Percentiles rank a stretch among this genome's conserved stretches.
Evolutionary conservation across 2,329 filamentous ascomycete species (phyloP).

Genomic region (Parafenestella ontariensis): DNA sequence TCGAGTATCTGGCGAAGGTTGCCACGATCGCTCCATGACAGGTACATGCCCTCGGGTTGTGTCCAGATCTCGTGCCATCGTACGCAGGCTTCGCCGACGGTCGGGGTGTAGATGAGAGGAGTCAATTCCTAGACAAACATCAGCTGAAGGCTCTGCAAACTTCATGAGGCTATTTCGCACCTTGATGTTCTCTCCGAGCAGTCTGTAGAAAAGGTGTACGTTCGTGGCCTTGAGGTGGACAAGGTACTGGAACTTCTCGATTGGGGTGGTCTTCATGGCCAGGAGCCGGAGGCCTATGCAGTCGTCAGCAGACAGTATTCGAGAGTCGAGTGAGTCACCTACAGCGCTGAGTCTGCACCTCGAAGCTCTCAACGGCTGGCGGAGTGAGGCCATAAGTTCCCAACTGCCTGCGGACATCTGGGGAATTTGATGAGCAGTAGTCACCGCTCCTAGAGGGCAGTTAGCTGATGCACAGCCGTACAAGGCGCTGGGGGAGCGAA

Average conservation of each 20-base stretch:
- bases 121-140: slow-evolving; percentile 69
- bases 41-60: slow-evolving; percentile 91
- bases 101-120: slow-evolving; percentile 85
- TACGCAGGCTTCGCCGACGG: slow-evolving; percentile 94
- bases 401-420: slow-evolving; percentile 59
- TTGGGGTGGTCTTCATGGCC: slow-evolving; percentile 69
- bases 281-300: slow-evolving; percentile 77
- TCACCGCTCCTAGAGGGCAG: slow-evolving; percentile 49
- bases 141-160: slow-evolving; percentile 36
- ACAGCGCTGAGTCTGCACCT: slow-evolving; percentile 60
- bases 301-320: slow-evolving; percentile 32
- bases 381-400: slow-evolving; percentile 61
- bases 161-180: slow-evolving; percentile 33
- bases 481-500: slow-evolving; percentile 23
- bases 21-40: slow-evolving; percentile 92
- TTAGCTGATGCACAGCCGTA: slow-evolving; percentile 17
- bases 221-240: slow-evolving; percentile 77
- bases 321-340: slow-evolving; percentile 40
- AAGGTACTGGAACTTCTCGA: slow-evolving; percentile 87
- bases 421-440: slow-evolving; percentile 58
- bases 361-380: slow-evolving; percentile 58
- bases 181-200: slow-evolving; percentile 76
- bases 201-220: slow-evolving; percentile 79
- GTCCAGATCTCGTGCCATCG: slow-evolving; percentile 97
- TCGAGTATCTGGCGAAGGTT: slow-evolving; percentile 85